A percentile compares a stretch with the other conserved stretches of the same genome.
Evolutionary conservation across 257 asterid species (phyloP).

Genomic region (Ilex asprella): DNA sequence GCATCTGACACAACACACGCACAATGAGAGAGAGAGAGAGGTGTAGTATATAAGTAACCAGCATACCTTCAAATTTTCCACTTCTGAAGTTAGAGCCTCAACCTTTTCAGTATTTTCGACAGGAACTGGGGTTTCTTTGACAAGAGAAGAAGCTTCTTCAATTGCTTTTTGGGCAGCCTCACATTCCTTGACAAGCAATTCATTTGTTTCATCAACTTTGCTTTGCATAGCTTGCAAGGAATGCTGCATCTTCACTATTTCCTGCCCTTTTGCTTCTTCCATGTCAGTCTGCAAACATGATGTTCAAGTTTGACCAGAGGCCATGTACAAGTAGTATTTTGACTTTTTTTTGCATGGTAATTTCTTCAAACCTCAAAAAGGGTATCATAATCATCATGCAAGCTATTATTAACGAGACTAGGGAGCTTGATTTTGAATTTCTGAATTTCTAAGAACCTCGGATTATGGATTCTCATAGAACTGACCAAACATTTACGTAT

Average conservation of each 20-base stretch:
- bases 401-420: not conserved
- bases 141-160: not conserved
- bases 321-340: too few species aligned
- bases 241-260: constrained; percentile 18
- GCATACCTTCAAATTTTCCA: constrained; percentile 65
- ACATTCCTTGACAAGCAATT: not conserved
- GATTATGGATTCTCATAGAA: not conserved
- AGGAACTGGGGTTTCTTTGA: constrained; percentile 41
- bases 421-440: not conserved
- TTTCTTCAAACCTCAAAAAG: not conserved
- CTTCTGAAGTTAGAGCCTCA: constrained; percentile 65
- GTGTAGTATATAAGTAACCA: constrained; percentile 15
- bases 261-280: constrained; percentile 78
- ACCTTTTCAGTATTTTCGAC: constrained; percentile 73
- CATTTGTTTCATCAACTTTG: not conserved
- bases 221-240: not conserved
- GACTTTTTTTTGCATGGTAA: not conserved
- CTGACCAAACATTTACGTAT: too few species aligned
- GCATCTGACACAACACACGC: constrained; percentile 2
- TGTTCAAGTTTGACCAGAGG: constrained; percentile 2
- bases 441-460: too few species aligned
- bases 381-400: not conserved
- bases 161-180: not conserved
- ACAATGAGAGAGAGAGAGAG: not conserved
- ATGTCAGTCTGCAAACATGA: constrained; percentile 55